Base-by-base conservation (phyloP, 768 basidiomycete species). In the Megacollybia marginata region DNA sequence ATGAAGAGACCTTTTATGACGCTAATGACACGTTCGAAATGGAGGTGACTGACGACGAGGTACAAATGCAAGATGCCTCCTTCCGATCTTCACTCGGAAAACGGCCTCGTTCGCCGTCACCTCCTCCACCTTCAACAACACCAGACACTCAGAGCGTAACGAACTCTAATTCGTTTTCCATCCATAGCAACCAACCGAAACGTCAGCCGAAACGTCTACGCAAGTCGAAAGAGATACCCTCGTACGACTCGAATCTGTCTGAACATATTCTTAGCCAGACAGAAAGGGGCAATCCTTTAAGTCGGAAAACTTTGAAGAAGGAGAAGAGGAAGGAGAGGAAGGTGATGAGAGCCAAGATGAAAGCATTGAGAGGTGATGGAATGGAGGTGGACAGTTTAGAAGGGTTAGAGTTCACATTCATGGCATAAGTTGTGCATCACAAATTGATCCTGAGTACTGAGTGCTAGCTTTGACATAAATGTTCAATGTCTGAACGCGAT, bases 281-380 rank as follows among this genome's bases (percentile, higher is more conserved):
- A 74, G 74, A 73, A 11, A 59, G 61, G 51, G 68, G 74, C 49
- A 85, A 85, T 60, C 83, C 85, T 12, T 54, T 88, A 53, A 79
- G 71, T 49, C 66, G 85, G 52, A 74, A 69, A 57, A 66, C 71
- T 55, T 55, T 87, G 57, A 88, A 86, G 67, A 74, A 67, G 59
- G 83, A 81, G 42, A 75, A 78, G 44, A 88, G 86, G 69, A 69
- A 70, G 55, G 78, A 75, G 34, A 70, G 79, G 57, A 80, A 79
- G 60, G 74, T 75, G 5, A 73, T 71, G 36, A 69, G 69, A 34
- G 64, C 65, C 19, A 61, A 55, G 33, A 64, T 65, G 19, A 62
- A 57, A 46, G 57, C 44, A 9, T 32, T 40, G 38, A 57, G 46
- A 8, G 54, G 46, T 34, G 59, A 61, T 10, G 67, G 66, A 42